Percentiles rank a stretch among this genome's conserved stretches.
Evolutionary conservation across 1,284 basidiomycete genomes (phyloP).

Genomic region (Phlebopus sp.): DNA sequence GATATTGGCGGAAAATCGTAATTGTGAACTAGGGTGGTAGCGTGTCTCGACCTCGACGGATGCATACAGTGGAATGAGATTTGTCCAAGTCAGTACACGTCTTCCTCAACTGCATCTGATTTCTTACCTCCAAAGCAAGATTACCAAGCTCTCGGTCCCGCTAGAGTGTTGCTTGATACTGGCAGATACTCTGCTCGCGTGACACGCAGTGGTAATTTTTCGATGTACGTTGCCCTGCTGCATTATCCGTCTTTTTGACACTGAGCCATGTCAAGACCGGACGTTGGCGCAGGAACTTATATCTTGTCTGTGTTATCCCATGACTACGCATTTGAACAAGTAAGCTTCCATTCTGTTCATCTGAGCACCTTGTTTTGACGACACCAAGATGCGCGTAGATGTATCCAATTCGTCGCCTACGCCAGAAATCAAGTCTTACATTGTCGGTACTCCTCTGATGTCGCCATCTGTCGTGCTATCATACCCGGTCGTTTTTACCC

Average conservation of each 20-base stretch:
- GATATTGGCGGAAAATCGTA: neutral
- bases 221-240: slow-evolving; percentile 48
- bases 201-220: slow-evolving; percentile 56
- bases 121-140: slow-evolving; percentile 31
- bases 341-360: slow-evolving; percentile 29
- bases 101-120: neutral
- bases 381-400: slow-evolving; percentile 59
- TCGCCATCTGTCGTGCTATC: slow-evolving; percentile 56
- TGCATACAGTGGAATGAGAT: slow-evolving; percentile 62
- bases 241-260: slow-evolving; percentile 10
- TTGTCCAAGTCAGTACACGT: slow-evolving; percentile 51
- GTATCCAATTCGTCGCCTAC: slow-evolving; percentile 44
- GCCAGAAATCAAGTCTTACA: slow-evolving; percentile 61
- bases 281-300: slow-evolving; percentile 63
- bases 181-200: slow-evolving; percentile 53
- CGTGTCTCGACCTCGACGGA: slow-evolving; percentile 56
- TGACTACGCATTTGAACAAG: slow-evolving; percentile 68
- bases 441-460: slow-evolving; percentile 66
- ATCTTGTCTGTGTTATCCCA: slow-evolving; percentile 63
- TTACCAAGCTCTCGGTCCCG: slow-evolving; percentile 47
- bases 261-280: slow-evolving; percentile 43
- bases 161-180: slow-evolving; percentile 60
- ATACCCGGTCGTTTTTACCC: slow-evolving; percentile 60
- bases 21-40: slow-evolving; percentile 29
- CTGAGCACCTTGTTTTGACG: slow-evolving; percentile 9